These are phyloP conservation scores for Pochonia chlamydosporia DNA, from an alignment of 2,329 filamentous ascomycete genomes.

Conservation along the genomic window DNA sequence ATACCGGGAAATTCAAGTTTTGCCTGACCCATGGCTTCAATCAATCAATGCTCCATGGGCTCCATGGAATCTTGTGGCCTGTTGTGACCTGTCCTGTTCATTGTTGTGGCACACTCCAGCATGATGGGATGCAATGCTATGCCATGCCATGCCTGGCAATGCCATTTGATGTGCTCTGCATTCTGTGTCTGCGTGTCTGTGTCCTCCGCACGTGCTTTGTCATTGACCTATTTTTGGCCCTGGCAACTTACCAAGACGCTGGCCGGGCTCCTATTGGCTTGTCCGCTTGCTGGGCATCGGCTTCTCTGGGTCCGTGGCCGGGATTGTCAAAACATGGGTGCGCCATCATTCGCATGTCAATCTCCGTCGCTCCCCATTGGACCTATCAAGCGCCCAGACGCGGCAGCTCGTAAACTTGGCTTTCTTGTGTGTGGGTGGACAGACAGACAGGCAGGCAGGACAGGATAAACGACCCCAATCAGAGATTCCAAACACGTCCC, in stretches of 20 bases:
- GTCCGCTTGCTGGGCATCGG: background rate
- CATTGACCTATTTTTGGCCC: conserved; percentile 9
- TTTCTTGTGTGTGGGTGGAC: too few species aligned
- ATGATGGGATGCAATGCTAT: too few species aligned
- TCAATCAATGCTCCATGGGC: too few species aligned
- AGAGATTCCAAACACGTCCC: too few species aligned
- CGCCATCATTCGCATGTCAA: background rate
- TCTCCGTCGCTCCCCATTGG: conserved; percentile 5
- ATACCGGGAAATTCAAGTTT: background rate
- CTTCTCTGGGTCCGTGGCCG: background rate
- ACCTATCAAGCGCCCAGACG: conserved; percentile 8
- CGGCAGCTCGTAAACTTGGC: conserved; percentile 2
- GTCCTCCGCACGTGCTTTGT: conserved; percentile 5
- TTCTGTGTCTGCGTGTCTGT: background rate
- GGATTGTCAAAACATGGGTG: background rate
- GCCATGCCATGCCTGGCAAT: too few species aligned
- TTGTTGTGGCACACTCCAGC: too few species aligned
- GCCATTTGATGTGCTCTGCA: too few species aligned
- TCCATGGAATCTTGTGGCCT: too few species aligned
- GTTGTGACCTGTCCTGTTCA: too few species aligned
- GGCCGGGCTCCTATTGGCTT: background rate
- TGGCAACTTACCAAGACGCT: background rate
- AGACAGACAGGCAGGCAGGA: too few species aligned
- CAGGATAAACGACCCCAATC: too few species aligned
- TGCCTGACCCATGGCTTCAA: background rate